Evolutionary conservation across 805 yeast genomes (phyloP).

Genomic region (Lipomyces yamadae): DNA sequence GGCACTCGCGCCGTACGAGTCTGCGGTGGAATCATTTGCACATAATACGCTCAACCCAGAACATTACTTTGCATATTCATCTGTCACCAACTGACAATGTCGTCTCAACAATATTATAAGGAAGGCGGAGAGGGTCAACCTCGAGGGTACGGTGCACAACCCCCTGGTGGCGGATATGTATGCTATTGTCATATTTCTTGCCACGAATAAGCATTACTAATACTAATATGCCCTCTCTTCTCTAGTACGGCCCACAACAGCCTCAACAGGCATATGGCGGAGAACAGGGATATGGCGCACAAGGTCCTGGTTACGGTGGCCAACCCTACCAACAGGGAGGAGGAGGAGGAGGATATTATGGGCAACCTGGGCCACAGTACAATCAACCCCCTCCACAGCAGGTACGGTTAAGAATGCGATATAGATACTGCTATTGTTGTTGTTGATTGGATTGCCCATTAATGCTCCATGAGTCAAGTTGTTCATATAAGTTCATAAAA

Average conservation of each 20-base stretch:
- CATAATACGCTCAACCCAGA: too few species aligned
- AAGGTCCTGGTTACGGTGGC: slow-evolving; percentile 4
- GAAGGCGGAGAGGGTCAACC: slow-evolving; percentile 6
- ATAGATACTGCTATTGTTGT: slow-evolving; percentile 10
- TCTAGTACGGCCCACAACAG: slow-evolving; percentile 18
- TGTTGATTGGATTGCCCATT: background rate
- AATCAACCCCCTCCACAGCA: background rate
- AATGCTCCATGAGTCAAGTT: background rate
- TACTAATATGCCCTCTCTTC: background rate
- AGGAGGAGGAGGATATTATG: slow-evolving; percentile 13
- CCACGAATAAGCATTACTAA: background rate
- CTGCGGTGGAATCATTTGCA: too few species aligned
- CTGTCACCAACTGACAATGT: background rate
- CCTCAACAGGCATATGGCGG: slow-evolving; percentile 21
- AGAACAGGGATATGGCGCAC: background rate
- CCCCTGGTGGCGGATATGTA: background rate
- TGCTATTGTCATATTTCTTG: background rate
- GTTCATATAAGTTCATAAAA: background rate
- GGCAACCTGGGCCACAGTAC: slow-evolving; percentile 14
- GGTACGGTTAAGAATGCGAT: slow-evolving; percentile 4
- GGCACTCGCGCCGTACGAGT: too few species aligned
- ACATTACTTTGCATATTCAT: too few species aligned
- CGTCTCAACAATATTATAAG: slow-evolving; percentile 15
- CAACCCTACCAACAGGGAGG: slow-evolving; percentile 9
- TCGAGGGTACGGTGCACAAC: slow-evolving; percentile 2